phyloP scores from a whole-genome alignment of 306 rosid species.

The Fagus sylvatica region DNA sequence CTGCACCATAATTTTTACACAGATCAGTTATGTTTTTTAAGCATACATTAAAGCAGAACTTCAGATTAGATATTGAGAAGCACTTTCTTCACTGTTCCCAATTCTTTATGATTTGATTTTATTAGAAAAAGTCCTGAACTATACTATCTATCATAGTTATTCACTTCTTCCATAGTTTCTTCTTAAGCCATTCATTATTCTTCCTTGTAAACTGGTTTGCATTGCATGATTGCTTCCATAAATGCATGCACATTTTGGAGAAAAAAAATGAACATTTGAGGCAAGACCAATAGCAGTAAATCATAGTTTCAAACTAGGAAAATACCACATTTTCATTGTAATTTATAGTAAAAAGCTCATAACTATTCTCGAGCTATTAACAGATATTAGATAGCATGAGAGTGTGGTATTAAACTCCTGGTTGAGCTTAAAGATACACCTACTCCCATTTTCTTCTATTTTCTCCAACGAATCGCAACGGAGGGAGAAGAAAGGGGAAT shows the following conservation, averaged over 20 bases:
- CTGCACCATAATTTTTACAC: not conserved
- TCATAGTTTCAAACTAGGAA: not conserved
- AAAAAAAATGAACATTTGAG: not conserved
- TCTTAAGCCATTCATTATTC: not conserved
- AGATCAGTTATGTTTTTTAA: not conserved
- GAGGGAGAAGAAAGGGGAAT: too few relatives aligned
- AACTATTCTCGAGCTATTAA: not conserved
- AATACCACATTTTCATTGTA: not conserved
- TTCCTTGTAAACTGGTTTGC: not conserved
- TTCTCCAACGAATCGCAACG: too few relatives aligned
- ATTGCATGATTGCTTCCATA: not conserved
- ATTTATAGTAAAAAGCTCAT: not conserved
- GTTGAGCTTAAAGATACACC: not conserved
- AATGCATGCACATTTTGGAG: not conserved
- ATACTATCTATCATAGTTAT: not conserved
- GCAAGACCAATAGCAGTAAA: not conserved
- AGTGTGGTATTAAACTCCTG: not conserved
- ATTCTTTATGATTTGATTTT: not conserved
- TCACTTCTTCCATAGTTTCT: not conserved
- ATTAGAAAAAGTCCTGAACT: not conserved
- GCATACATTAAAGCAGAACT: not conserved
- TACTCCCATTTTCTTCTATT: not conserved
- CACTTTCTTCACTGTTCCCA: not conserved
- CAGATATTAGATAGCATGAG: not conserved
- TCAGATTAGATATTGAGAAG: not conserved